These are phyloP conservation scores for Vitis rupestris DNA, from an alignment of 164 flowering plant genomes.

Conservation along the genomic window DNA sequence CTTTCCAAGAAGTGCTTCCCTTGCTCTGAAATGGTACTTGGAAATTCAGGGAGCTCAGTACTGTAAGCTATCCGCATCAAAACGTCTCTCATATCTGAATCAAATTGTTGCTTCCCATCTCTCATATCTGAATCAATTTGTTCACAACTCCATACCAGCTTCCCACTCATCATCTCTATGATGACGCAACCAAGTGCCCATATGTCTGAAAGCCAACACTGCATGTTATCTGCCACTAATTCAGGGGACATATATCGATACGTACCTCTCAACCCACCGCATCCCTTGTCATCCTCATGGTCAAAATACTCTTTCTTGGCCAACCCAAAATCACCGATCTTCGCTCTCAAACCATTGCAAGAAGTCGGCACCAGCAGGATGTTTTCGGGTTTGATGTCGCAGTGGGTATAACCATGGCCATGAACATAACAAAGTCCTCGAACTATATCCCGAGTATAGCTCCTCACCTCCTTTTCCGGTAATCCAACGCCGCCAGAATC, in stretches of 20 bases:
- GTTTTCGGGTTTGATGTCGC: too few species aligned
- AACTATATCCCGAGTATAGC: not conserved
- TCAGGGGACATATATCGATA: conserved; percentile 11
- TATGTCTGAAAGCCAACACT: conserved; percentile 7
- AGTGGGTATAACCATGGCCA: not conserved
- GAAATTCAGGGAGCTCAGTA: conserved; percentile 10
- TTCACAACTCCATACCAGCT: conserved; percentile 5
- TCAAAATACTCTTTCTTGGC: conserved; percentile 2
- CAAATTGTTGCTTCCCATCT: not conserved
- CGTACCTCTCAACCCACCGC: not conserved
- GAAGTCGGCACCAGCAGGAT: too few species aligned
- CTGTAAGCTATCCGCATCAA: not conserved
- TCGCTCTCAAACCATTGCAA: too few species aligned
- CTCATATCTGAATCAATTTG: not conserved
- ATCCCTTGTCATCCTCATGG: not conserved
- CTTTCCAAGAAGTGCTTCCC: conserved; percentile 12
- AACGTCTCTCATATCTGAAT: not conserved
- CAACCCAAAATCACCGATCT: conserved; percentile 13
- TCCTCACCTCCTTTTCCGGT: not conserved
- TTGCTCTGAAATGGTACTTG: not conserved
- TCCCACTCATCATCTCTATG: conserved; percentile 14
- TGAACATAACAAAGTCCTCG: conserved; percentile 2
- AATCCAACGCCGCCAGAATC: not conserved
- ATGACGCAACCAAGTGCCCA: conserved; percentile 19
- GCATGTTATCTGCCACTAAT: not conserved